Conservation (phyloP, 2,329 filamentous ascomycete species). For the Monosporascus sp. region DNA sequence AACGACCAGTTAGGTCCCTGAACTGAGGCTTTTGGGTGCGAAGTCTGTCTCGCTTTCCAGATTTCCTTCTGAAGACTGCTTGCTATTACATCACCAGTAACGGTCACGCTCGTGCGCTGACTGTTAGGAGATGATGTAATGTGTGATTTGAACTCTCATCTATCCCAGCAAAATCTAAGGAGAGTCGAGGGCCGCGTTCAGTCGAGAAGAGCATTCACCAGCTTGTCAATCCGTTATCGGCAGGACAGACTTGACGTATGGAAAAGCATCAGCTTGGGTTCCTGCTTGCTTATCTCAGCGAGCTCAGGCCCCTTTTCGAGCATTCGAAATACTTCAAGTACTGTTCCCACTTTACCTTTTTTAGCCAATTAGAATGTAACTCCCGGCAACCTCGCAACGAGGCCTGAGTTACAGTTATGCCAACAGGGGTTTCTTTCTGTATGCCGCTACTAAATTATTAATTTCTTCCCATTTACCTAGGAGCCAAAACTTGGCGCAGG, state of each 20-base stretch:
- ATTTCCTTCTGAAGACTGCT: background rate
- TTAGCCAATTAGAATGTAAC: too few relatives aligned
- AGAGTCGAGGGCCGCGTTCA: background rate
- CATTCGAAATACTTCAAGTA: too few relatives aligned
- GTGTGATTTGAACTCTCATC: background rate
- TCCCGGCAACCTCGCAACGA: too few relatives aligned
- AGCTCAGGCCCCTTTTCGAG: too few relatives aligned
- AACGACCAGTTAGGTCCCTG: background rate
- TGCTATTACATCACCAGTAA: background rate
- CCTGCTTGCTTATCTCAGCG: background rate
- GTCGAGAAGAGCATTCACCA: background rate
- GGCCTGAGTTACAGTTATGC: too few relatives aligned
- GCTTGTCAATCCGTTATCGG: background rate
- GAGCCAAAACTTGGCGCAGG: too few relatives aligned
- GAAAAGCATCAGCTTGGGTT: background rate
- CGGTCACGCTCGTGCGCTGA: background rate
- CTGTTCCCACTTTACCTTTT: too few relatives aligned
- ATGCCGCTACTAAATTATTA: too few relatives aligned
- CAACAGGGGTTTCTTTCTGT: too few relatives aligned
- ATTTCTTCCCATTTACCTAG: too few relatives aligned
- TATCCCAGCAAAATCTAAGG: background rate
- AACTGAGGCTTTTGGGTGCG: background rate
- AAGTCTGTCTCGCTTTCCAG: background rate
- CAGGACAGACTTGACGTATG: background rate
- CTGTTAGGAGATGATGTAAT: background rate